Evolutionary conservation across 75 land plant species (phyloP), one percentile per base, ranked within the genome.

Genomic region (Picea glauca): DNA sequence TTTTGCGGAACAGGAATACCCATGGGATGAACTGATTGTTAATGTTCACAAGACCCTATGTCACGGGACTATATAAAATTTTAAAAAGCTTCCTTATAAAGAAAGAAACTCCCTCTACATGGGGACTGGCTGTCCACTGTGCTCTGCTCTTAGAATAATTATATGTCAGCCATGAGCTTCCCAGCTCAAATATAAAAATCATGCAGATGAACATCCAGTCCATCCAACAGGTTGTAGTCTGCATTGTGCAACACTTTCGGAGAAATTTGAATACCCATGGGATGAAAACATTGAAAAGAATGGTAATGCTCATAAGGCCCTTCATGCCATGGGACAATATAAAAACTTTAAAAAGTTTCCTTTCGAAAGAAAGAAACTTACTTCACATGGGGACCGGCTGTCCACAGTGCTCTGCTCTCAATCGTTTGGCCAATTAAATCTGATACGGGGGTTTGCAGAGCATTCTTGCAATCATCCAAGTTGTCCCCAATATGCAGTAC

Each of bases 321-420:
- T 66, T 33, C 35, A 33, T 23, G 1, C 17, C 1, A 32, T 4
- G 40, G 35, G 40, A 33, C 40, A 15, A 64, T 14, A 33, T 38
- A 66, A 33, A 62, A 66, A 33, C 0, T 33, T 32, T 23, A 32
- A 31, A 15, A 31, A 66, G 70, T 66, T 32, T 7, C 20, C 20
- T 18, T 38, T 31, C 15, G 17, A 66, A 66, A 14, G 70, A 66
- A 66, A 66, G 15, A 33, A 58, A 72, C 77, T 72, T 77, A 77
- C 78, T 13, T 77, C n/a, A 77, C 74, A 33, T 18, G 5, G n/a
- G 78, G 78, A 75, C 31, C 15, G 6, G 23, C 70, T 30, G 26
- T 65, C 78, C 78, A 74, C 12, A 77, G 46, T 23, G 76, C 14
- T 65, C 78, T 77, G 38, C 78, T 77, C 76, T 77, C 78, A 64